Base-by-base conservation (phyloP, 371 early-diverging fungal species). In the Rhizopus delemar region DNA sequence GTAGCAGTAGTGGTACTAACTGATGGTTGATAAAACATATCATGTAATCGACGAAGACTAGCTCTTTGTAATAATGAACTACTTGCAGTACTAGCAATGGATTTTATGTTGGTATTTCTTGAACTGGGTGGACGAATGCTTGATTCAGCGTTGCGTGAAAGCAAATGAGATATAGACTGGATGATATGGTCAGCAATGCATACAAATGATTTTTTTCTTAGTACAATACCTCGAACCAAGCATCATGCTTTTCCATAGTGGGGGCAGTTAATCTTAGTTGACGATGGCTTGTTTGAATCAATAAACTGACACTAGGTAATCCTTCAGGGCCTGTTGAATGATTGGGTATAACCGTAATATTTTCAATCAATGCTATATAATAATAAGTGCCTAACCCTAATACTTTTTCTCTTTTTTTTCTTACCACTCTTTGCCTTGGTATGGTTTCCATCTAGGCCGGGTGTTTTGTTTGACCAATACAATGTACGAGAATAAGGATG, bases 391-490 rank as follows among this genome's bases (percentile, higher is more conserved):
- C 35, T 11, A 28, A 28, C 12, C 32, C 0, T 13, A 5, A 41
- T 11, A 28, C 43, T n/a, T 41, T 11, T 49, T 41, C 15, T 16
- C 1, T 11, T 22, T 38, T 5, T 45, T 34, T 16, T 65, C 62
- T 66, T 79, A 78, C 83, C 80, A 63, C 80, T 82, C 75, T 83
- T 85, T 46, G 77, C 81, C 22, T 74, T 74, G 35, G 76, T 57
- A 62, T 82, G 80, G 48, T 69, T 63, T 8, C 92, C 92, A 52
- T 90, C 85, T 86, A 90, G 87, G 46, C 89, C 88, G 15, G 90
- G 90, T 29, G 83, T 83, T 53, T 75, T 69, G 51, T 72, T 75
- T 60, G 85, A 83, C 91, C 91, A 91, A 63, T 88, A 85, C 35
- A 91, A 64, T 11, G 84, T 84, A 57, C 83, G 81, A 34, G 86